Evolutionary conservation across 164 flowering plant species (phyloP), one percentile per base, ranked within the genome.

Genomic region (Hamamelis virginiana): DNA sequence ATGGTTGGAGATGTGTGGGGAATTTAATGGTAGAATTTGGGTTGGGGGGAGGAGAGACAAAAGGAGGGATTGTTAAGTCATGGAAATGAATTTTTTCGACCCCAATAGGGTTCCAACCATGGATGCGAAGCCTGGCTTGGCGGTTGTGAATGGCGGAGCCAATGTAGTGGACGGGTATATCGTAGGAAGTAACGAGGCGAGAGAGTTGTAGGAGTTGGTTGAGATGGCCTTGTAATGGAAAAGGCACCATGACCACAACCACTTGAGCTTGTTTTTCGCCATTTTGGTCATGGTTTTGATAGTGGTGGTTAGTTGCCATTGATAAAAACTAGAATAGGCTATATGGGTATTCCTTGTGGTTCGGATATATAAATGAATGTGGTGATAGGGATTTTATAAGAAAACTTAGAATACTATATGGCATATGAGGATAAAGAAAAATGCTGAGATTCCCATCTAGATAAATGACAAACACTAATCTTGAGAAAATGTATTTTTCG

Each of bases 141-240:
- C 76, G 87, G 77, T 73, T 85, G 77, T 87, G 91, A 60, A 74
- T 69, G 63, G 85, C 55, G 21, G 87, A 25, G 72, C 82, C 78
- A 18, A 75, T 77, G 71, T 67, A 87, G 73, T 86, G 84, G 67
- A 87, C 82, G 0, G 81, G 80, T 23, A 84, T 59, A 56, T 65
- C 57, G 74, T 77, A 71, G 55, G 80, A 28, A 26, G 79, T 59
- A 43, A 85, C 26, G 73, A 86, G 82, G 44, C 83, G 77, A 57
- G 91, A 78, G 71, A 87, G 70, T 66, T 84, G 79, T 69, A 84
- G 82, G 72, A 85, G 83, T 65, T 81, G 88, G 82, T 80, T 85
- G 45, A 85, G 85, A 59, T 89, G 89, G 73, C 91, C 87, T 68
- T 89, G 93, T 4, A 81, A 80, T 16, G 87, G 89, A 10, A 85